Percentiles rank a stretch among this genome's conserved stretches.
phyloP scores from a whole-genome alignment of 371 early-diverging fungal species.

The Apophysomyces ossiformis region DNA sequence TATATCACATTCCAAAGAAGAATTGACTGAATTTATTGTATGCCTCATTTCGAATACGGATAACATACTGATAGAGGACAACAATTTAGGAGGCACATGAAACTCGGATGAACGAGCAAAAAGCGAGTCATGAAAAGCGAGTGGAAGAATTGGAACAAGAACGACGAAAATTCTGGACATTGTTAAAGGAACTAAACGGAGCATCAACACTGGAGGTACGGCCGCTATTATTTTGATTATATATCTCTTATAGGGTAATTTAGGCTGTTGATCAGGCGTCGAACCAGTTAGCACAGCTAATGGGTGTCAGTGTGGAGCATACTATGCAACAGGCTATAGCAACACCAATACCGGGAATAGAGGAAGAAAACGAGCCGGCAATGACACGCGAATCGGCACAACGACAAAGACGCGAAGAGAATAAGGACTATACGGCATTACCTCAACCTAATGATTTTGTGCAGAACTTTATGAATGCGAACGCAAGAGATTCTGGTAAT shows the following conservation, averaged over 20 bases:
- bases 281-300: conserved; percentile 19
- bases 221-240: neutral
- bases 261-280: conserved; percentile 32
- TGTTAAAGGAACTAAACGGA: conserved; percentile 43
- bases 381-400: conserved; percentile 9
- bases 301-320: conserved; percentile 35
- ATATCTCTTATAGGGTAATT: neutral
- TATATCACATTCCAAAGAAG: conserved; percentile 40
- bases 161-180: conserved; percentile 43
- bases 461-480: conserved; percentile 2
- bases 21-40: conserved; percentile 38
- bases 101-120: conserved; percentile 32
- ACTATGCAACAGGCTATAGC: conserved; percentile 18
- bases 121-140: conserved; percentile 37
- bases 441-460: conserved; percentile 10
- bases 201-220: conserved; percentile 49
- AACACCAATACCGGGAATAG: conserved; percentile 37
- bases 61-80: conserved; percentile 15
- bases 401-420: conserved; percentile 1
- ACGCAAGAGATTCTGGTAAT: neutral
- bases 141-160: conserved; percentile 43
- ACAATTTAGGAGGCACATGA: conserved; percentile 35
- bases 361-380: conserved; percentile 24
- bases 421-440: neutral
- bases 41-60: neutral